Evolutionary conservation across 2,329 filamentous ascomycete genomes (phyloP).

Genomic region (Colletotrichum costaricense): DNA sequence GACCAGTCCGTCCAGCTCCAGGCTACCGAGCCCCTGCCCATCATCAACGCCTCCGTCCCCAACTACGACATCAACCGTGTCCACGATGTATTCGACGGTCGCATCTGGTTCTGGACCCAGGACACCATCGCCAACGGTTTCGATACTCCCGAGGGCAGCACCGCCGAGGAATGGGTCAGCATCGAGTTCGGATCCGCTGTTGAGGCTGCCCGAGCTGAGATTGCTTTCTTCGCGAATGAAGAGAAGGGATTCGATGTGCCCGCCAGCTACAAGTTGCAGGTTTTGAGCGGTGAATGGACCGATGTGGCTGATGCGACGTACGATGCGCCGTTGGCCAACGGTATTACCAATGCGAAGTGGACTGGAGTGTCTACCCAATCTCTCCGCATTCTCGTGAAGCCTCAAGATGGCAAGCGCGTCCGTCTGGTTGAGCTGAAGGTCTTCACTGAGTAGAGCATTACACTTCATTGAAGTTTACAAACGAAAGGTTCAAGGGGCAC

Average conservation of each 20-base stretch:
- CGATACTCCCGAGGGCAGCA: slow-evolving; percentile 5
- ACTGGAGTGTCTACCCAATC: not conserved
- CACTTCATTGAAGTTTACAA: no score
- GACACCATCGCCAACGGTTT: slow-evolving; percentile 18
- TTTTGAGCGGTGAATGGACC: slow-evolving; percentile 12
- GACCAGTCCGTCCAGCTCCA: slow-evolving; percentile 10
- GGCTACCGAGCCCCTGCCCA: not conserved
- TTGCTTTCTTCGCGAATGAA: slow-evolving; percentile 20
- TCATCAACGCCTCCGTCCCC: slow-evolving; percentile 16
- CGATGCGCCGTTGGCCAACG: slow-evolving; percentile 8
- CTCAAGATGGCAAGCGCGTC: slow-evolving; percentile 9
- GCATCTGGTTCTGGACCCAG: slow-evolving; percentile 22
- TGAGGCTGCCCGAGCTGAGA: not conserved
- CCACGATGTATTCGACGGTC: slow-evolving; percentile 21
- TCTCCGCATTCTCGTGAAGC: slow-evolving; percentile 12
- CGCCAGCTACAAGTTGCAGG: slow-evolving; percentile 10
- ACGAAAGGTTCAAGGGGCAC: no score
- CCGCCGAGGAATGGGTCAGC: slow-evolving; percentile 15
- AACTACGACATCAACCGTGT: slow-evolving; percentile 11
- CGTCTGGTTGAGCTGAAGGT: slow-evolving; percentile 17
- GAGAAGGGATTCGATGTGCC: slow-evolving; percentile 15
- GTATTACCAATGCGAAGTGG: slow-evolving; percentile 22
- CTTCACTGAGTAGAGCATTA: slow-evolving; percentile 3
- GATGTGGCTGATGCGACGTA: slow-evolving; percentile 5
- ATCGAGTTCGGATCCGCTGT: slow-evolving; percentile 9